These are phyloP conservation scores for Wickerhamiella kurtzmanii DNA, from an alignment of 805 yeast genomes.

Conservation along the genomic window DNA sequence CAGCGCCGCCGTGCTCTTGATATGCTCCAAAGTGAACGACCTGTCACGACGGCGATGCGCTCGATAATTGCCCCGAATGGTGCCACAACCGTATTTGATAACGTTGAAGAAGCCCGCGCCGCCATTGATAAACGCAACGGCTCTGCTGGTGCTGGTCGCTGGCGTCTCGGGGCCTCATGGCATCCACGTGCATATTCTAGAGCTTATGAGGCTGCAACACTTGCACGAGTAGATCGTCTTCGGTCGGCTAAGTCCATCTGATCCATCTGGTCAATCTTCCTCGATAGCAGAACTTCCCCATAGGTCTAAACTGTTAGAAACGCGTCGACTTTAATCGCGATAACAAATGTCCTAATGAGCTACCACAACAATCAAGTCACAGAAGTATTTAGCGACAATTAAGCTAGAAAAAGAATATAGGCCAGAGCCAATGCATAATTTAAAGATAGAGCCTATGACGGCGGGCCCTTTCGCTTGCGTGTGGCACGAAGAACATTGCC, in stretches of 20 bases:
- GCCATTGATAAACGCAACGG: constrained; percentile 6
- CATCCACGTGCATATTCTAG: constrained; percentile 4
- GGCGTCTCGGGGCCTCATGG: neutral
- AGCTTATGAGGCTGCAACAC: constrained; percentile 1
- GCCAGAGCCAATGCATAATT: neutral
- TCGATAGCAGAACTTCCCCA: no score
- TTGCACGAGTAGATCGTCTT: neutral
- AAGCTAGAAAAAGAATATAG: no score
- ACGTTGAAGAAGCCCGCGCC: constrained; percentile 11
- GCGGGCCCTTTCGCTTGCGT: constrained; percentile 41
- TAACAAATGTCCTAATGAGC: no score
- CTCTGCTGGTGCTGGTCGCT: neutral
- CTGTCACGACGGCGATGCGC: constrained; percentile 1
- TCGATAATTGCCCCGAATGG: neutral
- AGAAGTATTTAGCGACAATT: no score
- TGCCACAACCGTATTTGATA: constrained; percentile 4
- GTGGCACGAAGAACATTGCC: constrained; percentile 68
- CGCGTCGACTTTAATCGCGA: no score
- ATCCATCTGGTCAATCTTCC: no score
- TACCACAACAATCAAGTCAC: no score
- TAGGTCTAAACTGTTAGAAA: no score
- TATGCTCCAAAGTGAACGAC: neutral
- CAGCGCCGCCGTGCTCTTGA: constrained; percentile 3
- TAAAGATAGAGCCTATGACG: neutral
- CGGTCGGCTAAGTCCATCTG: neutral